These are phyloP conservation scores for Ascochyta fabae DNA, from an alignment of 2,329 filamentous ascomycete genomes.

Conservation along the genomic window DNA sequence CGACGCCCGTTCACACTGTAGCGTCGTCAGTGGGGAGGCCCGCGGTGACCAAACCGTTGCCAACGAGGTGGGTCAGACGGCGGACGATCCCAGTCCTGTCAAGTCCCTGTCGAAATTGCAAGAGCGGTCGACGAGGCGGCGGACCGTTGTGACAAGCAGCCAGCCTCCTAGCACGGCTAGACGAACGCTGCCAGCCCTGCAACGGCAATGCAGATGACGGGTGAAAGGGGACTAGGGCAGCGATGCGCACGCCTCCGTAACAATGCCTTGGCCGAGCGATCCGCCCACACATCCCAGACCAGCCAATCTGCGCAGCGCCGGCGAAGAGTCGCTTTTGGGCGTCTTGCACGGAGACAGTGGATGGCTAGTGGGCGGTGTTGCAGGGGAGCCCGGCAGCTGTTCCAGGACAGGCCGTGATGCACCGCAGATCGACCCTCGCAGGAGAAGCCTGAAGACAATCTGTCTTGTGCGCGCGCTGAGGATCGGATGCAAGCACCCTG, in stretches of 20 bases:
- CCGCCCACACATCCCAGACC: conserved; percentile 43
- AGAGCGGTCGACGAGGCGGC: conserved; percentile 45
- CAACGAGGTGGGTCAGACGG: conserved; percentile 49
- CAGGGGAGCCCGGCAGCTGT: conserved; percentile 32
- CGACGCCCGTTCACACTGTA: conserved; percentile 41
- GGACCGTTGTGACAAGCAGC: conserved; percentile 48
- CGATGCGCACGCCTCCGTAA: conserved; percentile 42
- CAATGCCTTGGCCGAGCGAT: conserved; percentile 46
- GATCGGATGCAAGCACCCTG: conserved; percentile 34
- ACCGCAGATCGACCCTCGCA: conserved; percentile 49
- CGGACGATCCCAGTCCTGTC: conserved; percentile 37
- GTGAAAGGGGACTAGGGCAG: conserved; percentile 37
- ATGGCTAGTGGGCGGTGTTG: conserved; percentile 20
- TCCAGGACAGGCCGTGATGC: conserved; percentile 50
- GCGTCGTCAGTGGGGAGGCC: conserved; percentile 38
- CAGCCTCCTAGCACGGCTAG: conserved; percentile 40
- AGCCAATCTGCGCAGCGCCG: conserved; percentile 48
- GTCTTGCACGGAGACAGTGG: conserved; percentile 40
- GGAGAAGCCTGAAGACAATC: conserved; percentile 32
- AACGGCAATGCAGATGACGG: conserved; percentile 52
- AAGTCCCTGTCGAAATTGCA: conserved; percentile 47
- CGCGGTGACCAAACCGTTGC: conserved; percentile 45
- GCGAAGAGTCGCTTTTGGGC: conserved; percentile 49
- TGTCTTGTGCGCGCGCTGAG: conserved; percentile 17
- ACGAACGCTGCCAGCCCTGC: conserved; percentile 40